phyloP scores from a whole-genome alignment of 2,329 filamentous ascomycete species.

The Aureobasidium sp. region DNA sequence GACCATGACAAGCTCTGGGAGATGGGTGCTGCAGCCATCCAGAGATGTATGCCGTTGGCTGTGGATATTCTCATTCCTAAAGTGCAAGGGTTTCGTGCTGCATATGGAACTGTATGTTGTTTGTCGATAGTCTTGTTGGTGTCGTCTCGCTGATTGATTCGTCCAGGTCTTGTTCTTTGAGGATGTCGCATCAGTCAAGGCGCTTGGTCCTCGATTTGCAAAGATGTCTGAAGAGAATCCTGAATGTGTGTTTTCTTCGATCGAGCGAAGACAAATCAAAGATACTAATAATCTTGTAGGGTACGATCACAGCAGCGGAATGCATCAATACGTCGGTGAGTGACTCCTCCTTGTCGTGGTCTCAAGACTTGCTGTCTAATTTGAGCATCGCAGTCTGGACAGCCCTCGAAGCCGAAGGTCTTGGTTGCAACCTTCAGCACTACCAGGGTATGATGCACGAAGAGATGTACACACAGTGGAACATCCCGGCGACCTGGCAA shows the following conservation, averaged over 20 bases:
- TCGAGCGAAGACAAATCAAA: neutral
- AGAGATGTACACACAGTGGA: slow-evolving; percentile 22
- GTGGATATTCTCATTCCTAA: slow-evolving; percentile 22
- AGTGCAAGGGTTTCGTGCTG: slow-evolving; percentile 21
- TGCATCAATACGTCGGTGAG: slow-evolving; percentile 1
- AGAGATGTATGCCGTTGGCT: slow-evolving; percentile 19
- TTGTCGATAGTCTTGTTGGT: neutral
- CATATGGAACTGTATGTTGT: slow-evolving; percentile 24
- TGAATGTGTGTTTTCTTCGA: neutral
- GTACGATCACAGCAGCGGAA: neutral
- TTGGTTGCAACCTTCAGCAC: slow-evolving; percentile 26
- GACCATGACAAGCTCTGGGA: slow-evolving; percentile 26
- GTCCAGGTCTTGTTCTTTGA: slow-evolving; percentile 4
- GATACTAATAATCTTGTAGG: neutral
- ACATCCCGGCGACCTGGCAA: slow-evolving; percentile 23
- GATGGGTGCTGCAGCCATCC: slow-evolving; percentile 21
- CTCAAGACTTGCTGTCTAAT: neutral
- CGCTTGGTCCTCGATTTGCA: neutral
- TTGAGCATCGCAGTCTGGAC: slow-evolving; percentile 20
- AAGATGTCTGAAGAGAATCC: slow-evolving; percentile 5
- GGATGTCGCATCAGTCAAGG: neutral
- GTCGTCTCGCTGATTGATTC: neutral
- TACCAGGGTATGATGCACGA: slow-evolving; percentile 24
- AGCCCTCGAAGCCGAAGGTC: slow-evolving; percentile 25
- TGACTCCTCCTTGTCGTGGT: neutral